Conservation (phyloP, 176 grass and related monocot species). For the Eragrostis nindensis region DNA sequence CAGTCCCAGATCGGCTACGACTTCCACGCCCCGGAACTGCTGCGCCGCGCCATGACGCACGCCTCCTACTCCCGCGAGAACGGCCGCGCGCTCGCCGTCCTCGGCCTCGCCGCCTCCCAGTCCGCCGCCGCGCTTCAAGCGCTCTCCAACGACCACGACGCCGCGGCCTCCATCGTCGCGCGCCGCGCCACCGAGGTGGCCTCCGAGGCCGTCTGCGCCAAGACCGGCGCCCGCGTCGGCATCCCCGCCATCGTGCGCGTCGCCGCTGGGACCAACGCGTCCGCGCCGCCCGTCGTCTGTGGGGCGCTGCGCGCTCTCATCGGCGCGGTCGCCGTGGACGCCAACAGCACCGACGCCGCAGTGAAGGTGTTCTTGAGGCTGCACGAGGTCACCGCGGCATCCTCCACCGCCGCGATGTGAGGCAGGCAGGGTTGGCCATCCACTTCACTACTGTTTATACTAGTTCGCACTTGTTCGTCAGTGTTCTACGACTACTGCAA, state of each 20-base stretch:
- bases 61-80: conserved; percentile 74
- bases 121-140: conserved; percentile 48
- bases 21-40: conserved; percentile 47
- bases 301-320: conserved; percentile 59
- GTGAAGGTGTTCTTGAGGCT: conserved; percentile 56
- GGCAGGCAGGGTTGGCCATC: too few relatives aligned
- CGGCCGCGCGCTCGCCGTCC: conserved; percentile 55
- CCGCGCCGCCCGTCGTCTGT: conserved; percentile 50
- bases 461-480: not conserved
- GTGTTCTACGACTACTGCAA: not conserved
- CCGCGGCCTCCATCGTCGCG: conserved; percentile 46
- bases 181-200: conserved; percentile 24
- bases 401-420: conserved; percentile 23
- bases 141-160: conserved; percentile 46
- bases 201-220: conserved; percentile 37
- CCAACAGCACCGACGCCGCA: conserved; percentile 48
- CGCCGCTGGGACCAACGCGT: conserved; percentile 41
- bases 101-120: conserved; percentile 57
- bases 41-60: conserved; percentile 69
- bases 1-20: conserved; percentile 53
- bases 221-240: conserved; percentile 20
- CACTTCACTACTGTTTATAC: not conserved
- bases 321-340: conserved; percentile 62
- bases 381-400: conserved; percentile 6
- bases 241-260: conserved; percentile 60